Base-by-base conservation (phyloP, 129 eudicot species). In the Flaveria ramosissima region DNA sequence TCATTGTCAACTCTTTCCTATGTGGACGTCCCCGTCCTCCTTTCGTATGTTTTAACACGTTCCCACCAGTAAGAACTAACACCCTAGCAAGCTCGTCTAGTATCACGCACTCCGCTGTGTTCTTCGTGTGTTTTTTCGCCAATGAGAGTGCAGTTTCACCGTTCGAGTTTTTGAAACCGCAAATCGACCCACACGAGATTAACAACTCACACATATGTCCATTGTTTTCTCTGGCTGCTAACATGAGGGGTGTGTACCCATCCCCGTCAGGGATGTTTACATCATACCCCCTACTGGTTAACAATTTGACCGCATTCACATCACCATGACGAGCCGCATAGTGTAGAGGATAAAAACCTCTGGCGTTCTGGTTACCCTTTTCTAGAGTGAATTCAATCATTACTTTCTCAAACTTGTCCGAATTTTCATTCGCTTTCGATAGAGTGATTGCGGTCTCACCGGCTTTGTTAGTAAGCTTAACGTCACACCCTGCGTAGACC, bases 171-270 rank as follows among this genome's bases (percentile, higher is more conserved):
- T 79, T 79, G 42, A 77, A 48, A 43, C 81, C 88, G 47, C 88
- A 84, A 6, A 43, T 12, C 0, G 98, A 91, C 19, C 98, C 97
- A 20, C 32, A 63, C 36, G 88, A 81, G 64, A 91, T 89, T 62
- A 94, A 62, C 32, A 91, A 67, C 74, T 84, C 73, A 21, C 98
- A 94, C 78, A 87, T 80, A 11, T 68, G 56, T 2, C 81, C 88
- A 39, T 91, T 86, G 61, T 88, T 91, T 82, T 89, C 96, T 72
- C 85, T 79, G n/a, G 98, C 98, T 15, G 98, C 97, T 57, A 89
- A 70, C 98, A 94, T 89, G 67, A 94, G 90, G 6, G 98, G 97
- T 0, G 97, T 94, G 88, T 89, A 86, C 43, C 88, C 92, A 67
- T 94, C 93, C 43, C 88, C 91, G 21, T 94, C 97, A 1, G 87